Conservation (phyloP, 148 eudicot species). For the Rhododendron simsii region DNA sequence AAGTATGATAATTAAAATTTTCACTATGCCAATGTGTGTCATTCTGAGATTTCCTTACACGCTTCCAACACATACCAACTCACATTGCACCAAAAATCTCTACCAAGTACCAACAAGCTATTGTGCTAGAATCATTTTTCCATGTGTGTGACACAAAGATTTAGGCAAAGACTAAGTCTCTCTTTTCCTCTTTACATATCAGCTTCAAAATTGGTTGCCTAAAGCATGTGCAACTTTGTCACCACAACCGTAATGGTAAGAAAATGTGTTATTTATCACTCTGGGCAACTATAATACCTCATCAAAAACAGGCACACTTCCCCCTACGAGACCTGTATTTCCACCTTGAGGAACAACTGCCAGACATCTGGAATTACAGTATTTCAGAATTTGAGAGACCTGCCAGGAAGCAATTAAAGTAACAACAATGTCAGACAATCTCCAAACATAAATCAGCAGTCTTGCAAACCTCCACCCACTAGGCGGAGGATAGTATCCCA, state of each 20-base stretch:
- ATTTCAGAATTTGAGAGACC: slow-evolving; percentile 75
- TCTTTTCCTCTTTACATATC: too few relatives aligned
- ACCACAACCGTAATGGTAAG: neutral
- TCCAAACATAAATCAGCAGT: neutral
- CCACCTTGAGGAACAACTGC: slow-evolving; percentile 99
- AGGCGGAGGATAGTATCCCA: too few relatives aligned
- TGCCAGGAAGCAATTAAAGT: slow-evolving; percentile 17
- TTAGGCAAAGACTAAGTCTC: too few relatives aligned
- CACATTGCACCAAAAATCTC: neutral
- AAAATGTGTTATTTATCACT: neutral
- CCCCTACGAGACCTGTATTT: slow-evolving; percentile 97
- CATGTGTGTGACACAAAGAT: too few relatives aligned
- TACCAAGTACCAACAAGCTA: neutral
- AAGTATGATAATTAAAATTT: too few relatives aligned
- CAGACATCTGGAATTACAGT: slow-evolving; percentile 66
- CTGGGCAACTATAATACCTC: slow-evolving; percentile 47
- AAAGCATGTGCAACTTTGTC: neutral
- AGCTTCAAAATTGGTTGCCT: neutral
- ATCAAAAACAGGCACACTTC: slow-evolving; percentile 95
- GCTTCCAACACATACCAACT: neutral
- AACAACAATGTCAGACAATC: neutral
- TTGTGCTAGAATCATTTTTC: too few relatives aligned
- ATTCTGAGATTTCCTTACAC: neutral
- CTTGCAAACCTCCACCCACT: too few relatives aligned
- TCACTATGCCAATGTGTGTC: too few relatives aligned